Evolutionary conservation across 805 yeast genomes (phyloP).

Genomic region (Cyberlindnera americana): DNA sequence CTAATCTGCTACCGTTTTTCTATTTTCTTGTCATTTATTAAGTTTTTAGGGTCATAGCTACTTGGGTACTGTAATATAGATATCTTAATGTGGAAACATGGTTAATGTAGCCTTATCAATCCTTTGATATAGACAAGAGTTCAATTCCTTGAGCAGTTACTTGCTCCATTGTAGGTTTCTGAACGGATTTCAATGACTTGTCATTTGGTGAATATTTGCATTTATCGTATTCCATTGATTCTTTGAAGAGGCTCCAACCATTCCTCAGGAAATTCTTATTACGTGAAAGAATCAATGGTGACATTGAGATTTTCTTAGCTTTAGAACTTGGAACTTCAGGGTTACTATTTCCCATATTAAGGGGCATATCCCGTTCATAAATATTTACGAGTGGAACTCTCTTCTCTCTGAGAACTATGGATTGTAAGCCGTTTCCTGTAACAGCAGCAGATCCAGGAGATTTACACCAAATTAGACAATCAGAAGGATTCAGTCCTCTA

Average conservation of each 20-base stretch:
- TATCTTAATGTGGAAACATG: background rate
- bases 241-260: constrained; percentile 3
- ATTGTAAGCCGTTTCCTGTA: constrained; percentile 2
- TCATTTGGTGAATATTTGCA: background rate
- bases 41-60: background rate
- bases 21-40: constrained; percentile 1
- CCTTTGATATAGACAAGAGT: background rate
- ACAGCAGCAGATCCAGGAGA: background rate
- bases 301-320: background rate
- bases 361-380: too few relatives aligned
- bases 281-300: background rate
- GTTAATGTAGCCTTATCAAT: background rate
- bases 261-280: background rate
- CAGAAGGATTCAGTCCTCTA: too few relatives aligned
- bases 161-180: too few relatives aligned
- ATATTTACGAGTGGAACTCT: too few relatives aligned
- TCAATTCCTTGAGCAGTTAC: too few relatives aligned
- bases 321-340: too few relatives aligned
- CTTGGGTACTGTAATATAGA: constrained; percentile 5
- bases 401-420: background rate
- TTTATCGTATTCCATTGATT: background rate
- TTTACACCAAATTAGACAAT: constrained; percentile 4
- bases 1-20: background rate
- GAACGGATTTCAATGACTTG: too few relatives aligned
- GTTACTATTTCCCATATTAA: too few relatives aligned